Evolutionary conservation across 1,139 yeast genomes (phyloP).

Genomic region (Pichia sp.): DNA sequence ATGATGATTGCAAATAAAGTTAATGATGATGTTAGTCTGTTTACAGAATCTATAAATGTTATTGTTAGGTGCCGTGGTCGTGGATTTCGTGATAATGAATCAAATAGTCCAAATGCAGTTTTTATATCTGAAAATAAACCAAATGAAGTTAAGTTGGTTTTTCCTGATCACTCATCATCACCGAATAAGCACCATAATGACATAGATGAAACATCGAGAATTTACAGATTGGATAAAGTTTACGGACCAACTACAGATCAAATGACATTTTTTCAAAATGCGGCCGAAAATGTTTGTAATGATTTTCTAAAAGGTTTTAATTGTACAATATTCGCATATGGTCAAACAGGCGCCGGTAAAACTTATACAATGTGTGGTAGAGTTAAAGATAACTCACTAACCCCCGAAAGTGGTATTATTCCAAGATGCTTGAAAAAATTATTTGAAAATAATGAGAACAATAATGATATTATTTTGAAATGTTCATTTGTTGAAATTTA

Average conservation of each 20-base stretch:
- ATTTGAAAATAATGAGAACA: constrained; percentile 30
- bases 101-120: constrained; percentile 70
- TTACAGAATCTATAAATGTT: constrained; percentile 41
- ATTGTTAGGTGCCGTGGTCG: constrained; percentile 87
- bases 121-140: constrained; percentile 42
- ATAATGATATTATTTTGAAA: constrained; percentile 35
- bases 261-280: constrained; percentile 46
- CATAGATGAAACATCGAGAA: constrained; percentile 29
- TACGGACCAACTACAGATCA: constrained; percentile 72
- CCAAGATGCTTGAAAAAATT: constrained; percentile 57
- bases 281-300: constrained; percentile 58
- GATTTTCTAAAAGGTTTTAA: constrained; percentile 67
- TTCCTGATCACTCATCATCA: constrained; percentile 22
- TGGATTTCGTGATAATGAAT: constrained; percentile 59
- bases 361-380: constrained; percentile 87
- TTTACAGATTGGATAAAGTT: constrained; percentile 65
- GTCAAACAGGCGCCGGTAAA: constrained; percentile 88
- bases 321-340: constrained; percentile 79
- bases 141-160: constrained; percentile 35
- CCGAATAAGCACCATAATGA: not conserved
- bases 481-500: constrained; percentile 70
- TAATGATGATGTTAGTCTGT: not conserved
- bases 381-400: constrained; percentile 29
- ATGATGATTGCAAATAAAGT: not conserved
- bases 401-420: constrained; percentile 51